Base-by-base conservation (phyloP, 2,329 filamentous ascomycete species). In the Fusarium denticulatum region DNA sequence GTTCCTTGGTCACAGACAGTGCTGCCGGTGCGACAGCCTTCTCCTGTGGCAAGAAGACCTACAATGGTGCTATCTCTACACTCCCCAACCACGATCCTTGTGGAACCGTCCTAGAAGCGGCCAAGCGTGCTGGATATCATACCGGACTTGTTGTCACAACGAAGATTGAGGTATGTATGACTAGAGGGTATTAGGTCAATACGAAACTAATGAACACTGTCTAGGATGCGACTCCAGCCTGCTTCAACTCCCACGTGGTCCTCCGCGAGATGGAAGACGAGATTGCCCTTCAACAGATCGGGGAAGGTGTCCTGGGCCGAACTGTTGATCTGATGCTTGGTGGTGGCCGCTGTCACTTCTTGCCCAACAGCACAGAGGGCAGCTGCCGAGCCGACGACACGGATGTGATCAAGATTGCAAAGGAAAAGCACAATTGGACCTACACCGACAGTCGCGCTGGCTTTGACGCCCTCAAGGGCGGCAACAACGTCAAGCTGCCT, bases 21-120 rank as follows among this genome's bases (percentile, higher is more conserved):
- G 96, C 96, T 10, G 96, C 96, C n/a, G 96, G 96, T 42, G 96
- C 96, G 7, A 99, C 96, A 1, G 96, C 96, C 2, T 99, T 99
- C 82, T 95, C 94, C 6, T 99, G 96, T 79, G 96, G 91, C 26
- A 85, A 88, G 80, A 99, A 99, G 89, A 97, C 92, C 81, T 99
- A 99, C 85, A 99, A 99, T 80, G 95, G 95, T 53, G 96, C 96
- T 75, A 98, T 99, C 76, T 93, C 94, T 15, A 93, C 97, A 60
- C 87, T 97, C 22, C 95, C 95, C 1, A 92, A 97, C 82, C 90
- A 93, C 75, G 90, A 90, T 36, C 94, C 96, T 9, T 99, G 96
- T 81, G 96, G 96, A 13, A 97, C 95, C 24, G 94, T 92, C 8
- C 89, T 99, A 60, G 96, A 99, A 85, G 96, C 96, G 7, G 96